A percentile compares a stretch with the other conserved stretches of the same genome.
These are phyloP conservation scores for Phytophthora pluvialis DNA, from an alignment of 352 stramenopile species.

Conservation along the genomic window DNA sequence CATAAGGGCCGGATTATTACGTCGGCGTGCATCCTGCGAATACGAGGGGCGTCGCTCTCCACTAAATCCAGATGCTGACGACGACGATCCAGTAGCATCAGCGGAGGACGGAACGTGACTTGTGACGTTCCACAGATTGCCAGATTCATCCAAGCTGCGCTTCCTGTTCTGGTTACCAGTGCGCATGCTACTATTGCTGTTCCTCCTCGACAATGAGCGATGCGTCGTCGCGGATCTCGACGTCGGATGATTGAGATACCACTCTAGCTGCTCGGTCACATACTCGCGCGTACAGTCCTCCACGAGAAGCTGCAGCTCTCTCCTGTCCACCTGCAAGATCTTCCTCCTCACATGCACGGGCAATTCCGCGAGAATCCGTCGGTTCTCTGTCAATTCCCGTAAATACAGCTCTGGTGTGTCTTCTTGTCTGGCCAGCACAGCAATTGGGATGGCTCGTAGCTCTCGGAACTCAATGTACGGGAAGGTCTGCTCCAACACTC, in stretches of 20 bases:
- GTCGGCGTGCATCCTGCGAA: constrained; percentile 70
- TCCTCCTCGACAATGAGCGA: constrained; percentile 29
- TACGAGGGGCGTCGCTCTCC: constrained; percentile 37
- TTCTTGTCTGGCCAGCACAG: constrained; percentile 78
- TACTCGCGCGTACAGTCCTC: constrained; percentile 82
- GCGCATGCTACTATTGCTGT: constrained; percentile 31
- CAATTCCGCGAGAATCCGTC: constrained; percentile 75
- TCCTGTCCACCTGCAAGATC: constrained; percentile 76
- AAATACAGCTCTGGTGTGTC: constrained; percentile 83
- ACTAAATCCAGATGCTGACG: constrained; percentile 35
- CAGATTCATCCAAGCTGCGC: constrained; percentile 43
- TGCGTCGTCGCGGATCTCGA: constrained; percentile 17
- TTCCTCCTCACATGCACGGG: constrained; percentile 85
- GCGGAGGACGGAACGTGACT: constrained; percentile 69
- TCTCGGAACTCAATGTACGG: constrained; percentile 90
- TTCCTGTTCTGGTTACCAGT: constrained; percentile 30
- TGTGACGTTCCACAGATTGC: constrained; percentile 68
- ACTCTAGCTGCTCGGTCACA: constrained; percentile 66
- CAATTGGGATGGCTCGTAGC: constrained; percentile 83
- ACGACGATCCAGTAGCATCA: constrained; percentile 32
- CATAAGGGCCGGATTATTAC: constrained; percentile 65
- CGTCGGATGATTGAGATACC: constrained; percentile 66
- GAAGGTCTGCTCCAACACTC: constrained; percentile 82
- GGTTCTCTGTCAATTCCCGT: constrained; percentile 84
- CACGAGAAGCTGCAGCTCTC: constrained; percentile 76